A percentile compares a stretch with the other conserved stretches of the same genome.
phyloP scores from a whole-genome alignment of 176 grass and related monocot genomes.

The Cenchrus fungigraminus region DNA sequence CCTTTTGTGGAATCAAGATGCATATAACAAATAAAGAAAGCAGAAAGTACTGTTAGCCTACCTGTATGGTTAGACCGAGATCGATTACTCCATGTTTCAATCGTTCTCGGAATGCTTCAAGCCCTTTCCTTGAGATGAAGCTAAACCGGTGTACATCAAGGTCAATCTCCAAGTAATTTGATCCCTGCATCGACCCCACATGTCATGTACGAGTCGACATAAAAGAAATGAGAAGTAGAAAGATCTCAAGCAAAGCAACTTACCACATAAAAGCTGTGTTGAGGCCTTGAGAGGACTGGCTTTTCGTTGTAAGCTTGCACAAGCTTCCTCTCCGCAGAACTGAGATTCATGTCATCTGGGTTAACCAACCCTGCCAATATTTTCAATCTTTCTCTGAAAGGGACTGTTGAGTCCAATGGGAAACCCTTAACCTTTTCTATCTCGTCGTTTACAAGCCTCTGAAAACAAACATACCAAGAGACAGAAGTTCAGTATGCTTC shows the following conservation, averaged over 20 bases:
- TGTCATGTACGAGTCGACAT: conserved; percentile 22
- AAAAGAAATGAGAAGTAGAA: conserved; percentile 8
- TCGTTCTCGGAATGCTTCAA: conserved; percentile 79
- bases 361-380: conserved; percentile 91
- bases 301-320: conserved; percentile 96
- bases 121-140: conserved; percentile 91
- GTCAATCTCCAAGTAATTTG: conserved; percentile 98
- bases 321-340: conserved; percentile 81
- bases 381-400: conserved; percentile 92
- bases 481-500: background rate
- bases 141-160: conserved; percentile 93
- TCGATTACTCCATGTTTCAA: conserved; percentile 82
- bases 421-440: conserved; percentile 90
- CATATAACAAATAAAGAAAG: background rate
- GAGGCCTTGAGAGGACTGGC: conserved; percentile 82
- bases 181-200: conserved; percentile 58
- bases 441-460: conserved; percentile 83
- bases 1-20: background rate
- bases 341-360: conserved; percentile 88
- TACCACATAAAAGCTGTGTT: conserved; percentile 92
- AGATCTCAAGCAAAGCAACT: background rate
- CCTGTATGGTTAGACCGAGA: conserved; percentile 89
- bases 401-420: conserved; percentile 73
- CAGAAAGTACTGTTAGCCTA: conserved; percentile 38
- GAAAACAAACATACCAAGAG: conserved; percentile 24